Percentiles rank a stretch among this genome's conserved stretches.
phyloP scores from a whole-genome alignment of 163 green algal species.

The Prototheca stagnorum region DNA sequence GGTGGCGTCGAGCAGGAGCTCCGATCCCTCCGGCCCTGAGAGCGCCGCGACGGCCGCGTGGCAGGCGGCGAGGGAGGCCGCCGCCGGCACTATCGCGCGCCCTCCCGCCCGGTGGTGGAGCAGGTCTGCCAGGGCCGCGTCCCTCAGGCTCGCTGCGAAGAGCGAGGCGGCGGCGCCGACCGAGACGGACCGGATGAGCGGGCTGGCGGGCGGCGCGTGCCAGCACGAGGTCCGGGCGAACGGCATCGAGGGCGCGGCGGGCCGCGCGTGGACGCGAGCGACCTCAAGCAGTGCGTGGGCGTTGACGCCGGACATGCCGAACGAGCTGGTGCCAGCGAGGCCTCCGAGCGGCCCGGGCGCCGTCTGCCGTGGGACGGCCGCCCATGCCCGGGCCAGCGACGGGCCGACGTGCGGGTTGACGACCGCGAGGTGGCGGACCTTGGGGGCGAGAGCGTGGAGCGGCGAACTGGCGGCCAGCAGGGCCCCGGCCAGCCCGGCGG shows the following conservation, averaged over 20 bases:
- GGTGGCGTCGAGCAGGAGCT: no score
- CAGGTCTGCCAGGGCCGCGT: constrained; percentile 9
- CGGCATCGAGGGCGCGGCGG: no score
- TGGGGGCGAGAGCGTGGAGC: constrained; percentile 8
- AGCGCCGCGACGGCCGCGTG: no score
- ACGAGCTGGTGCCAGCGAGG: no score
- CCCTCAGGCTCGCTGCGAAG: constrained; percentile 1
- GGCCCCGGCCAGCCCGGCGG: constrained; percentile 10
- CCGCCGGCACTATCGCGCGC: constrained; percentile 19
- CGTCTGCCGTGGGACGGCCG: background rate
- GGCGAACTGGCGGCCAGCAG: constrained; percentile 3
- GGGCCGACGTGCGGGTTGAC: constrained; percentile 22
- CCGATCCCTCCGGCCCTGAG: no score
- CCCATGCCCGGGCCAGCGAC: background rate
- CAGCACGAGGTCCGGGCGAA: no score
- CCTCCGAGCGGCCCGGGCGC: constrained; percentile 1
- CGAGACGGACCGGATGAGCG: no score
- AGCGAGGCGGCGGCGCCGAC: background rate
- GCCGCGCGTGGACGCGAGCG: no score
- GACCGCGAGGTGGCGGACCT: constrained; percentile 12
- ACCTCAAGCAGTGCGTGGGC: no score
- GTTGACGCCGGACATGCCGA: no score
- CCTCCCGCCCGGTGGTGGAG: constrained; percentile 7
- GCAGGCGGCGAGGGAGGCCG: constrained; percentile 19
- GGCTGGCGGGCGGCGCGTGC: no score